These are phyloP conservation scores for Epichloe gansuensis DNA, from an alignment of 2,329 filamentous ascomycete genomes.

Conservation along the genomic window DNA sequence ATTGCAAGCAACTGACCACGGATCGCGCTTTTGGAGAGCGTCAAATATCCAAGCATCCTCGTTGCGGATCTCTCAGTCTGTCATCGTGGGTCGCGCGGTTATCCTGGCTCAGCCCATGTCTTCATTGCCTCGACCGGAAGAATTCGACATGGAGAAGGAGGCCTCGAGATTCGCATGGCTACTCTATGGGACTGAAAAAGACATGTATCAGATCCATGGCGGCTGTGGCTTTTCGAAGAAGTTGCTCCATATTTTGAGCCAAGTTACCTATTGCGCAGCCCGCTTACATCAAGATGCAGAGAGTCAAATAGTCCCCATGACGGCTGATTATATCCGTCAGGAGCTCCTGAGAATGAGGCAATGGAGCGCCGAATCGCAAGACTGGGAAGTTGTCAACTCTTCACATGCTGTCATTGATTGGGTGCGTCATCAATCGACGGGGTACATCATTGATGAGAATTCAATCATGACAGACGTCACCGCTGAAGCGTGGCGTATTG, in stretches of 20 bases:
- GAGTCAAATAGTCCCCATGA: constrained; percentile 20
- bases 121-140: constrained; percentile 15
- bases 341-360: constrained; percentile 22
- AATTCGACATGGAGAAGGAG: constrained; percentile 18
- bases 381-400: constrained; percentile 12
- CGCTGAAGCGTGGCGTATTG: constrained; percentile 29
- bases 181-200: constrained; percentile 22
- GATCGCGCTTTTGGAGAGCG: constrained; percentile 23
- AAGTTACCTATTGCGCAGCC: constrained; percentile 25
- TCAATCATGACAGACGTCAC: constrained; percentile 27
- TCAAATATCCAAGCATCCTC: constrained; percentile 22
- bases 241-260: constrained; percentile 24
- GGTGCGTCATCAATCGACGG: constrained; percentile 15
- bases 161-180: constrained; percentile 26
- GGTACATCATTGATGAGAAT: constrained; percentile 16
- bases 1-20: constrained; percentile 23
- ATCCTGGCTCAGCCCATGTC: constrained; percentile 29
- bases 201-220: constrained; percentile 27
- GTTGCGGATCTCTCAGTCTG: constrained; percentile 25
- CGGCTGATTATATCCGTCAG: constrained; percentile 14
- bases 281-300: constrained; percentile 21
- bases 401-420: constrained; percentile 15
- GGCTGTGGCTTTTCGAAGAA: constrained; percentile 30
- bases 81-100: constrained; percentile 27
- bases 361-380: constrained; percentile 21